Conservation (phyloP, 345 rosid genomes). For the Populus tremula region DNA sequence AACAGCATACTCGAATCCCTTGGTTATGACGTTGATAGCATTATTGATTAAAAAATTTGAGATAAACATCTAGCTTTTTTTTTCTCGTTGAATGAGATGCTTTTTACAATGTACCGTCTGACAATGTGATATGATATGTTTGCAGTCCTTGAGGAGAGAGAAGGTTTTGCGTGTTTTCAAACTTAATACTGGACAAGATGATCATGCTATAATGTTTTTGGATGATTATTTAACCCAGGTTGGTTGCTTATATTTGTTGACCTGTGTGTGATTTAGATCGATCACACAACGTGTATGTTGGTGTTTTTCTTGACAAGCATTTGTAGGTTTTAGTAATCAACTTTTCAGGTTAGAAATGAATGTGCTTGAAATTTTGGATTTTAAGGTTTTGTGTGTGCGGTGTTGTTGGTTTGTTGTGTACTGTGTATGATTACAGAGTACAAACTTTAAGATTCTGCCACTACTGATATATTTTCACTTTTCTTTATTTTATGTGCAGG, state of each 20-base stretch:
- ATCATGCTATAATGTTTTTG: constrained; percentile 77
- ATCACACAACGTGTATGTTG: not conserved
- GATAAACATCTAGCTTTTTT: not conserved
- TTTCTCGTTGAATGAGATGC: not conserved
- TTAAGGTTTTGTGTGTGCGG: not conserved
- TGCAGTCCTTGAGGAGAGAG: constrained; percentile 69
- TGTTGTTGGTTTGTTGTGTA: not conserved
- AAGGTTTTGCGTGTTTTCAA: constrained; percentile 76
- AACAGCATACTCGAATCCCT: not conserved
- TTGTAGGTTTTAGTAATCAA: not conserved
- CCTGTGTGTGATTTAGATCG: not conserved
- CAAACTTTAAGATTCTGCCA: not conserved
- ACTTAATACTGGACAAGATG: constrained; percentile 84
- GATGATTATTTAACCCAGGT: constrained; percentile 87
- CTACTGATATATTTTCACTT: constrained; percentile 7
- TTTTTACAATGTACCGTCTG: not conserved
- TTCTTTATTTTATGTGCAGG: constrained; percentile 31
- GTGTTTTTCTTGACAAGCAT: not conserved
- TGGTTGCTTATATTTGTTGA: constrained; percentile 3
- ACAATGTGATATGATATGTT: not conserved
- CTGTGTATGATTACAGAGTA: not conserved
- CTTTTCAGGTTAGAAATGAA: not conserved
- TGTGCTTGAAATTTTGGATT: not conserved
- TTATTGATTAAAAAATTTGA: not conserved
- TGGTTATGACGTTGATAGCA: not conserved